Percentiles rank a stretch among this genome's conserved stretches.
phyloP scores from a whole-genome alignment of 345 rosid genomes.

The Dimocarpus longan region DNA sequence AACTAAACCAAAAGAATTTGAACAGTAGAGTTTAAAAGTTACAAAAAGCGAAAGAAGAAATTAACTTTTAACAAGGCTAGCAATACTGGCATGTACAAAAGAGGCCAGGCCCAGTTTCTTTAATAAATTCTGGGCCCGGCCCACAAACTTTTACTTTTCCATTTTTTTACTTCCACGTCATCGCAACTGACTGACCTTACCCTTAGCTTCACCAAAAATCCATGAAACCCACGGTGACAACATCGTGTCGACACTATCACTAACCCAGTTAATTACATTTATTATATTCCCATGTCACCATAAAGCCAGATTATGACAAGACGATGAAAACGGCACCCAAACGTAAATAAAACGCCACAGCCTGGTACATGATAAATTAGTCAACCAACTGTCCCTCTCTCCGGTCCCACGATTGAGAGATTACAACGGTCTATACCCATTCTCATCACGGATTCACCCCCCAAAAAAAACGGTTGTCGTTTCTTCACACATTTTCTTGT shows the following conservation, averaged over 20 bases:
- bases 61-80: not conserved
- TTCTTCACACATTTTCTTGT: not conserved
- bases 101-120: not conserved
- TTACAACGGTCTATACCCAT: constrained; percentile 27
- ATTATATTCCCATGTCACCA: constrained; percentile 31
- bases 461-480: constrained; percentile 13
- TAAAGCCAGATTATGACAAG: constrained; percentile 11
- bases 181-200: not conserved
- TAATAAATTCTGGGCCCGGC: not conserved
- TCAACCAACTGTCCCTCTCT: constrained; percentile 30
- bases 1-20: not conserved
- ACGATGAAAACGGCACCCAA: constrained; percentile 30
- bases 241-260: not conserved
- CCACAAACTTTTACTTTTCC: not conserved
- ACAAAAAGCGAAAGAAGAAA: not conserved
- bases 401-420: constrained; percentile 20
- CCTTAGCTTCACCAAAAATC: not conserved
- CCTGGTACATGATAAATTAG: constrained; percentile 8
- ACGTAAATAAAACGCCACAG: constrained; percentile 35
- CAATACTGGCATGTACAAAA: not conserved
- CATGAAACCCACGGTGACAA: not conserved
- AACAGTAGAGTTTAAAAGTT: not conserved
- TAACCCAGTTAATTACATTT: not conserved
- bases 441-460: not conserved
- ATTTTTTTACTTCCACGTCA: not conserved